Evolutionary conservation across 768 basidiomycete species (phyloP).

Genomic region (Suillus sp.): DNA sequence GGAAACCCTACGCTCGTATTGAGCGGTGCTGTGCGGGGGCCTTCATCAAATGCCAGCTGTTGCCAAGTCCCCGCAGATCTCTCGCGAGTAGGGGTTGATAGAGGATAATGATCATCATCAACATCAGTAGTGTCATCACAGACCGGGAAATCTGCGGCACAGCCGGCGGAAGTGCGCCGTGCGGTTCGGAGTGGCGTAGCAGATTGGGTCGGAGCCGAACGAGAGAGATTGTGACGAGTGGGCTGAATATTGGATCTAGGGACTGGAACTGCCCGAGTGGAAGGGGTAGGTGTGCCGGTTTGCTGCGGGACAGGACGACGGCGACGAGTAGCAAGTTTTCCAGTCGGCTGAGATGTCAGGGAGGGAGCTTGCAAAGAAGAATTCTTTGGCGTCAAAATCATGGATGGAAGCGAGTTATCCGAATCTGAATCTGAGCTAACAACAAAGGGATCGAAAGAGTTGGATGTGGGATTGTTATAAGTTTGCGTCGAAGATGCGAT

Average conservation of each 20-base stretch:
- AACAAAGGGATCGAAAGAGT: constrained; percentile 51
- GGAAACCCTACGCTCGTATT: constrained; percentile 40
- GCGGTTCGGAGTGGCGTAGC: constrained; percentile 34
- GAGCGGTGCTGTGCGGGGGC: constrained; percentile 56
- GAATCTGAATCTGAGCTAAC: constrained; percentile 48
- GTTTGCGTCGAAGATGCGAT: constrained; percentile 29
- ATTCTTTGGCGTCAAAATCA: constrained; percentile 25
- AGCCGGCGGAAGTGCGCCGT: constrained; percentile 37
- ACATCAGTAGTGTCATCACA: constrained; percentile 72
- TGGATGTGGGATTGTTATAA: constrained; percentile 36
- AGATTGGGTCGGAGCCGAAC: constrained; percentile 53
- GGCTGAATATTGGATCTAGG: constrained; percentile 34
- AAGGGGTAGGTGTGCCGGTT: constrained; percentile 40
- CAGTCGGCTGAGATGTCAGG: constrained; percentile 49
- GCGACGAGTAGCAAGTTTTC: constrained; percentile 61
- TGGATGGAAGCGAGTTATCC: constrained; percentile 41
- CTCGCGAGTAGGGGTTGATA: constrained; percentile 57
- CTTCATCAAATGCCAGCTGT: constrained; percentile 38
- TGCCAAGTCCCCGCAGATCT: constrained; percentile 36
- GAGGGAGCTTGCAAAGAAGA: constrained; percentile 35
- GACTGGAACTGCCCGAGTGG: constrained; percentile 50
- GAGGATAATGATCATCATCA: constrained; percentile 42
- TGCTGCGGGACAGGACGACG: constrained; percentile 43
- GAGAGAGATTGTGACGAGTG: constrained; percentile 39
- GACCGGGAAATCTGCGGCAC: constrained; percentile 54